phyloP scores from a whole-genome alignment of 352 stramenopile species.

The Pythium dissimile region DNA sequence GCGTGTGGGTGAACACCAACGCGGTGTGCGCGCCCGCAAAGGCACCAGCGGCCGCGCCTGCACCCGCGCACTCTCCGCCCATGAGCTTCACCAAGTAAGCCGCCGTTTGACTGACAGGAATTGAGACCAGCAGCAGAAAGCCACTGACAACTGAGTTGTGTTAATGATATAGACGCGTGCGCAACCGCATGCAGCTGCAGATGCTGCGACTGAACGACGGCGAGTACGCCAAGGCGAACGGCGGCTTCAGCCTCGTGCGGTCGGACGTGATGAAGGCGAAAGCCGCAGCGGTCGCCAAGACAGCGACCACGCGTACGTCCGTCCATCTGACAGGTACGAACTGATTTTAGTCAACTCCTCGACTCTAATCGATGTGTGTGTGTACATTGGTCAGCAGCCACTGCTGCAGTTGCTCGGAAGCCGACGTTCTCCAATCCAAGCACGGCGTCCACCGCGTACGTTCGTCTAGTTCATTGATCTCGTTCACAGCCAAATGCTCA shows the following conservation, averaged over 20 bases:
- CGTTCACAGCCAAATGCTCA: not conserved
- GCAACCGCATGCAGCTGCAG: slow-evolving; percentile 48
- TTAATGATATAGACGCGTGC: slow-evolving; percentile 21
- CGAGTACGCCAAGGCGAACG: slow-evolving; percentile 70
- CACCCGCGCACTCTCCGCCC: not conserved
- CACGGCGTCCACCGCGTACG: not conserved
- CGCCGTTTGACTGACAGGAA: not conserved
- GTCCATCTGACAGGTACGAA: not conserved
- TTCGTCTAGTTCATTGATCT: not conserved
- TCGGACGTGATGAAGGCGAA: slow-evolving; percentile 41
- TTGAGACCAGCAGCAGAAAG: not conserved
- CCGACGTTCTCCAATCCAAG: not conserved
- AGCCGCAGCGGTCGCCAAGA: not conserved
- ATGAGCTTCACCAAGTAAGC: slow-evolving; percentile 19
- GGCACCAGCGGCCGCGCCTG: not conserved
- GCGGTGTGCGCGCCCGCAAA: not conserved
- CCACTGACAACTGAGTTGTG: not conserved
- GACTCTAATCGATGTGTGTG: too few species aligned
- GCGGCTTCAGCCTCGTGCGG: slow-evolving; percentile 68
- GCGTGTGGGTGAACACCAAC: slow-evolving; percentile 40
- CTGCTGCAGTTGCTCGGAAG: not conserved
- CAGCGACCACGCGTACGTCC: not conserved
- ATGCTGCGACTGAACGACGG: slow-evolving; percentile 60
- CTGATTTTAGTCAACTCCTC: not conserved
- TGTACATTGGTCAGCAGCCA: too few species aligned